A percentile compares a stretch with the other conserved stretches of the same genome.
Evolutionary conservation across 2,329 filamentous ascomycete genomes (phyloP).

Genomic region (Aspergillus sojae): DNA sequence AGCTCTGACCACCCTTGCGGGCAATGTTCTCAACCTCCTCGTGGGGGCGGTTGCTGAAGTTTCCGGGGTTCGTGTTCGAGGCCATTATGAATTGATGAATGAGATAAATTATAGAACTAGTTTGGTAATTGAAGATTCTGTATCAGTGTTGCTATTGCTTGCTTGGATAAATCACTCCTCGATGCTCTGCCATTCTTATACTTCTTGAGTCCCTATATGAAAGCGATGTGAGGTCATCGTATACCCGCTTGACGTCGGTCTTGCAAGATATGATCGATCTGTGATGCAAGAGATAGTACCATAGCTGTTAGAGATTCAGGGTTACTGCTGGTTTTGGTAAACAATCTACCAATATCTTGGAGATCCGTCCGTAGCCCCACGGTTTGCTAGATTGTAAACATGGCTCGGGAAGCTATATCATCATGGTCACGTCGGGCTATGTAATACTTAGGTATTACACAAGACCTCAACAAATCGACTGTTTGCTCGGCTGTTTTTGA

Average conservation of each 20-base stretch:
- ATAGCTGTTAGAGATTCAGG: background rate
- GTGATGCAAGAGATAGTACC: background rate
- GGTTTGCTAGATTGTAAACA: background rate
- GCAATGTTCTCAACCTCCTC: conserved; percentile 51
- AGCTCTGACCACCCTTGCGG: conserved; percentile 37
- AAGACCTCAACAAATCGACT: background rate
- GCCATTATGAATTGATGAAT: conserved; percentile 13
- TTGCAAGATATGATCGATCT: background rate
- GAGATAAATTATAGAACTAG: background rate
- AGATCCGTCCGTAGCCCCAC: background rate
- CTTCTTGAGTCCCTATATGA: background rate
- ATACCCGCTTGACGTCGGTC: conserved; percentile 7
- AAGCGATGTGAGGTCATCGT: conserved; percentile 14
- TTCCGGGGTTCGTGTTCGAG: conserved; percentile 39
- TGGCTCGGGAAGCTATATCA: background rate
- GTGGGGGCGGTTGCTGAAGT: conserved; percentile 46
- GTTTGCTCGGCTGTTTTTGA: background rate
- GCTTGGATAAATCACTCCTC: background rate
- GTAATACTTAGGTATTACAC: background rate
- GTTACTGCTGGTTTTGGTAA: background rate
- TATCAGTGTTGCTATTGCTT: background rate
- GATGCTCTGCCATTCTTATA: background rate
- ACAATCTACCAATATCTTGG: background rate
- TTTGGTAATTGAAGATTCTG: background rate
- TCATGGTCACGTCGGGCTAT: background rate